phyloP scores from a whole-genome alignment of 116 monocot genomes.

The Zostera marina region DNA sequence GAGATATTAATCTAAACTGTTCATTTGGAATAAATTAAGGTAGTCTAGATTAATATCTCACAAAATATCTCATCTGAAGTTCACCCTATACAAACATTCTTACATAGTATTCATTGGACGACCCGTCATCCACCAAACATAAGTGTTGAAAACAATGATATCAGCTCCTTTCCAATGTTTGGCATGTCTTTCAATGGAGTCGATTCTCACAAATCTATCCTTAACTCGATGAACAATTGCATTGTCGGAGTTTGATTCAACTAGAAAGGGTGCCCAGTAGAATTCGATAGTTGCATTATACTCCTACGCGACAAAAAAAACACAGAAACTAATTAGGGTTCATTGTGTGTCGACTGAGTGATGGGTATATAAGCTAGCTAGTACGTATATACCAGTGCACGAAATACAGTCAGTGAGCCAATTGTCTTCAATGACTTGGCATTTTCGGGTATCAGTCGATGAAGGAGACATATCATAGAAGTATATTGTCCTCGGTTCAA shows the following conservation, averaged over 20 bases:
- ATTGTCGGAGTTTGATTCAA: conserved; percentile 38
- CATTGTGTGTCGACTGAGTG: background rate
- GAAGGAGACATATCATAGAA: conserved; percentile 48
- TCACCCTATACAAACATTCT: background rate
- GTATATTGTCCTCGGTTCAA: conserved; percentile 43
- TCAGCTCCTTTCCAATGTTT: conserved; percentile 28
- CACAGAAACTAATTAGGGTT: background rate
- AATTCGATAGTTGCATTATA: conserved; percentile 56
- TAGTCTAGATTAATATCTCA: too few species aligned
- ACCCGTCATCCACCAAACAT: conserved; percentile 49
- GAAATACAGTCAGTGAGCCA: conserved; percentile 27
- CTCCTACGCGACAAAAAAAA: conserved; percentile 9
- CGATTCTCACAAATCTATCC: conserved; percentile 26
- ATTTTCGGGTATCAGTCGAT: conserved; percentile 17
- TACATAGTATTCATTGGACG: conserved; percentile 9
- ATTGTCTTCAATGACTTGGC: conserved; percentile 19
- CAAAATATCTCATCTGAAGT: too few species aligned
- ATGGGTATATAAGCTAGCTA: background rate
- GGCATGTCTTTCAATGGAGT: conserved; percentile 28
- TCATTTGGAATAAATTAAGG: too few species aligned
- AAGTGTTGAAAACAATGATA: conserved; percentile 42
- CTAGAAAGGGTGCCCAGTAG: conserved; percentile 54
- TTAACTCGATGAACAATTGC: conserved; percentile 26
- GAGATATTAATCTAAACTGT: too few species aligned
- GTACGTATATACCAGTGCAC: conserved; percentile 18